Evolutionary conservation across 2,329 filamentous ascomycete genomes (phyloP), one percentile per base, ranked within the genome.

Genomic region (Plectosphaerella sp.): DNA sequence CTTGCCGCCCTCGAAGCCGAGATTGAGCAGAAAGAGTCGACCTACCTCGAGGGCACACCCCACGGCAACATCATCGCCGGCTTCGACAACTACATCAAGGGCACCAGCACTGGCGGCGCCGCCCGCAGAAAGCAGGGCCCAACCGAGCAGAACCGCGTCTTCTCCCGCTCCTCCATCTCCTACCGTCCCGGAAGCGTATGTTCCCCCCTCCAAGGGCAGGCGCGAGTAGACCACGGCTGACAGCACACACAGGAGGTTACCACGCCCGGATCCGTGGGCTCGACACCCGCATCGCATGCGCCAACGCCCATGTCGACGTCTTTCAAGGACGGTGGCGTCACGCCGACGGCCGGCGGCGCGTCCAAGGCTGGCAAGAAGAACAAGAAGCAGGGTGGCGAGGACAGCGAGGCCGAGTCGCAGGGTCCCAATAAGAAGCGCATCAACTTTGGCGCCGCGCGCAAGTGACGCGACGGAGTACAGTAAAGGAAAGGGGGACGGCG

Each of bases 1-100:
- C 72, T 50, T 62, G 67, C 67, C 41, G 36, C 43, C 15, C 47
- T 75, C 53, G 94, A 99, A 74, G 89, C 96, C 48, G 80, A 82
- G 58, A 97, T 99, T 62, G 85, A 82, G 65, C 84, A 87, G 58
- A 87, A 90, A 63, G 94, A 99, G 69, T 84, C 86, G 53, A 80
- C 86, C 16, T 99, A 99, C 68, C 84, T 99, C 49, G 93, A 97
- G 68, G 91, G 91, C 63, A 95, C 91, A 5, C 87, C 86, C 14
- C 84, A 79, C 61, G 94, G 94, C 45, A 99, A 99, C 73, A 97
- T 99, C 66, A 93, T 99, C 67, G 91, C 89, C 47, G 94, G 94
- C 20, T 99, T 99, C 69, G 94, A 99, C 69, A 95, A 91, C 67
- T 99, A 97, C 73, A 95, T 96, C 76, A 99, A 99, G 71, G 92